A percentile compares a stretch with the other conserved stretches of the same genome.
These are phyloP conservation scores for Vitis rotundifolia DNA, from an alignment of 164 flowering plant species.

Conservation along the genomic window DNA sequence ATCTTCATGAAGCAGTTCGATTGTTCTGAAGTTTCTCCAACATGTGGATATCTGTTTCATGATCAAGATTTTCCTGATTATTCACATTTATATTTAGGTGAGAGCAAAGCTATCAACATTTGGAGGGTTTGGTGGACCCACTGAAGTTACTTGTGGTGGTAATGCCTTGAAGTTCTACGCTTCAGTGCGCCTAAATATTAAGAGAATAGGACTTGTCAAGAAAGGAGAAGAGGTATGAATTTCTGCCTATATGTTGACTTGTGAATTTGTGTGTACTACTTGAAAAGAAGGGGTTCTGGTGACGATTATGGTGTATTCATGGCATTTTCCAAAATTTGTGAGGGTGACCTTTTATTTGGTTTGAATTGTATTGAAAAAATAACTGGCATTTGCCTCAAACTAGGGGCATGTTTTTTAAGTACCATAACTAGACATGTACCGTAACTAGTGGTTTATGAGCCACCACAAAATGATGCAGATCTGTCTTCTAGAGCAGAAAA, in stretches of 20 bases:
- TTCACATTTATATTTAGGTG: conserved; percentile 44
- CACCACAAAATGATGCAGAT: too few species aligned
- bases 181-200: conserved; percentile 84
- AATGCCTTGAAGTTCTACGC: conserved; percentile 99
- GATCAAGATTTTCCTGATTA: background rate
- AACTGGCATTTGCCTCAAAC: too few species aligned
- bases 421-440: too few species aligned
- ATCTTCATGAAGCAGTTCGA: background rate
- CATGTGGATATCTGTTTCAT: background rate
- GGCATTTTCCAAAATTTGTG: background rate
- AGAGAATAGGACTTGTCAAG: conserved; percentile 71
- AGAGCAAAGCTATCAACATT: conserved; percentile 81
- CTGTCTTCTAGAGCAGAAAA: too few species aligned
- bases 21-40: background rate
- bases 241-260: background rate
- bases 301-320: background rate
- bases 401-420: too few species aligned
- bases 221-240: conserved; percentile 85
- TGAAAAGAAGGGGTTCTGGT: background rate
- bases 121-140: conserved; percentile 80
- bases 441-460: too few species aligned
- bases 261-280: background rate
- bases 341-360: background rate
- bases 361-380: too few species aligned
- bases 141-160: conserved; percentile 95